Conservation (phyloP, 768 basidiomycete species). For the Naganishia antarctica region DNA sequence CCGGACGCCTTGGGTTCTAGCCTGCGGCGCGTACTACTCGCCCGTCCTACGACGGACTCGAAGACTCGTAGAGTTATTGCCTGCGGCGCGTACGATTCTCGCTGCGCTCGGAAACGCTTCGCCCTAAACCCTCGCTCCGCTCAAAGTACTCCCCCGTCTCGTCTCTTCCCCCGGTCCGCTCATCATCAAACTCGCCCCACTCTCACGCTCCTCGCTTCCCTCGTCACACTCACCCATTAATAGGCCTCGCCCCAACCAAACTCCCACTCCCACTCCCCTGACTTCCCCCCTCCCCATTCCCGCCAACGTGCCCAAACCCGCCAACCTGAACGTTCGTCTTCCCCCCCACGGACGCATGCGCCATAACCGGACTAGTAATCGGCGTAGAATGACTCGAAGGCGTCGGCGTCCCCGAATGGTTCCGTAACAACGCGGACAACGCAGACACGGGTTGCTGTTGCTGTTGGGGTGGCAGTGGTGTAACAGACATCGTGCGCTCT, state of each 20-base stretch:
- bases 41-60: not conserved
- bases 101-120: not conserved
- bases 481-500: too few species aligned
- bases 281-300: not conserved
- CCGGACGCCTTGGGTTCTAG: not conserved
- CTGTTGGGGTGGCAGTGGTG: not conserved
- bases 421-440: not conserved
- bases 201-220: not conserved
- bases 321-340: not conserved
- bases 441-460: not conserved
- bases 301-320: not conserved
- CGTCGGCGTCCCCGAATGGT: constrained; percentile 1
- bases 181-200: too few species aligned
- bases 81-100: not conserved
- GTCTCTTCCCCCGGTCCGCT: not conserved
- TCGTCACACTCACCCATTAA: constrained; percentile 8
- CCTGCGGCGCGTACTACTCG: not conserved
- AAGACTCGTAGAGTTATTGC: not conserved
- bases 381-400: not conserved
- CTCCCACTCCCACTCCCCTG: not conserved
- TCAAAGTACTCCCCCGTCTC: not conserved
- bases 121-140: not conserved
- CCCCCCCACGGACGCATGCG: too few species aligned
- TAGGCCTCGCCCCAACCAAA: not conserved
- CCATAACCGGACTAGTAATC: not conserved